These are phyloP conservation scores for Lactifluus volemus DNA, from an alignment of 768 basidiomycete species.

Conservation along the genomic window DNA sequence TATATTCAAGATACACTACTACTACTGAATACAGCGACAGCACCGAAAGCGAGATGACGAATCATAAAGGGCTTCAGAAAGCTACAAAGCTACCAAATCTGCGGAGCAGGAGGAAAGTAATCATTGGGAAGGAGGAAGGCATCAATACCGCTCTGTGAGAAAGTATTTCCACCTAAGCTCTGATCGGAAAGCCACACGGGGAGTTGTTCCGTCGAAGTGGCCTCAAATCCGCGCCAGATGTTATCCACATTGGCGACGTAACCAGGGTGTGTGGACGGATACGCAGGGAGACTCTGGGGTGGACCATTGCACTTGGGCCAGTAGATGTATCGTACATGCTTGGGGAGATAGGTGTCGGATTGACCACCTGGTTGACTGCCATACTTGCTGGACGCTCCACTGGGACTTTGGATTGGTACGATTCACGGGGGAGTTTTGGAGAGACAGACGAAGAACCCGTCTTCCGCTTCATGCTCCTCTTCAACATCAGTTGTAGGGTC, in stretches of 20 bases:
- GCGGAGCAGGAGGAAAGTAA: slow-evolving; percentile 60
- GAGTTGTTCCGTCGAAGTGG: slow-evolving; percentile 61
- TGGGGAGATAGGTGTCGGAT: slow-evolving; percentile 18
- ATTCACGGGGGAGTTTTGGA: slow-evolving; percentile 48
- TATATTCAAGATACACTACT: slow-evolving; percentile 10
- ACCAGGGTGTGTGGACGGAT: slow-evolving; percentile 1
- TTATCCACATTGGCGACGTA: slow-evolving; percentile 41
- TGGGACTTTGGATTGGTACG: slow-evolving; percentile 28
- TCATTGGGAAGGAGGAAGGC: slow-evolving; percentile 73
- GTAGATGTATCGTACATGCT: slow-evolving; percentile 8
- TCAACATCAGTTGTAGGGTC: slow-evolving; percentile 84
- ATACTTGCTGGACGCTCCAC: slow-evolving; percentile 21
- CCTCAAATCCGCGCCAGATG: slow-evolving; percentile 71
- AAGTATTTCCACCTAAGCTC: slow-evolving; percentile 64
- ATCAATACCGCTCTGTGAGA: slow-evolving; percentile 77
- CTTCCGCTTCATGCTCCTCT: slow-evolving; percentile 58
- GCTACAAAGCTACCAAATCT: slow-evolving; percentile 61
- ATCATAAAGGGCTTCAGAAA: neutral
- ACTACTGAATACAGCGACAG: slow-evolving; percentile 9
- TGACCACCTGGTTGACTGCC: slow-evolving; percentile 19
- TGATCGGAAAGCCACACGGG: slow-evolving; percentile 86
- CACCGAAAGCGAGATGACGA: neutral
- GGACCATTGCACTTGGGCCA: neutral
- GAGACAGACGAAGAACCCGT: slow-evolving; percentile 49
- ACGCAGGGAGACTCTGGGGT: slow-evolving; percentile 20